Percentiles rank a stretch among this genome's conserved stretches.
These are phyloP conservation scores for Pestalotiopsis sp. DNA, from an alignment of 2,329 filamentous ascomycete species.

Conservation along the genomic window DNA sequence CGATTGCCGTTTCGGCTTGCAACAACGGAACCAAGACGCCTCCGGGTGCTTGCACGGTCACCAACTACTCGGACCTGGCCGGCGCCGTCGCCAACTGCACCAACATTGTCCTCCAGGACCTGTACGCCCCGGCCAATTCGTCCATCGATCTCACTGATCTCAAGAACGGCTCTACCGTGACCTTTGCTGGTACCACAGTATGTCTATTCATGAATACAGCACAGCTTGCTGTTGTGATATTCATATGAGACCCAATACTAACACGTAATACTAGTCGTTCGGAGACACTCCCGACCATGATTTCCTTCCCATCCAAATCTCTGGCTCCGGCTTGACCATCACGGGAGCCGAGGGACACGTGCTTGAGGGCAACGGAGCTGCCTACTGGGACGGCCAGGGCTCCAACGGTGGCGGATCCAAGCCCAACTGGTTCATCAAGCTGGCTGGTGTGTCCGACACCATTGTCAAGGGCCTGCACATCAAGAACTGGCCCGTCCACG, in stretches of 20 bases:
- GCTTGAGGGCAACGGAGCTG: slow-evolving; percentile 17
- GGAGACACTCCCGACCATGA: slow-evolving; percentile 4
- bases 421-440: slow-evolving; percentile 35
- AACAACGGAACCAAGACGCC: background rate
- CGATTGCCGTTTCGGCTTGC: background rate
- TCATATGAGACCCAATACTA: background rate
- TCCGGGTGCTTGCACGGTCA: background rate
- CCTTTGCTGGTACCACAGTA: slow-evolving; percentile 20
- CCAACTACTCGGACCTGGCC: slow-evolving; percentile 9
- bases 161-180: slow-evolving; percentile 31
- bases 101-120: slow-evolving; percentile 36
- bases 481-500: slow-evolving; percentile 25
- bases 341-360: slow-evolving; percentile 19
- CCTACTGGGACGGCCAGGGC: slow-evolving; percentile 10
- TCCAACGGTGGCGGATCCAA: slow-evolving; percentile 7
- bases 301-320: slow-evolving; percentile 15
- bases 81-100: slow-evolving; percentile 30
- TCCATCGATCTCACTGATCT: slow-evolving; percentile 37
- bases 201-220: background rate
- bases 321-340: slow-evolving; percentile 19
- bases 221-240: background rate
- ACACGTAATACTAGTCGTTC: background rate
- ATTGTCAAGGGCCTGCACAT: slow-evolving; percentile 31
- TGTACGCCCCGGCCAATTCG: slow-evolving; percentile 35
- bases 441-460: slow-evolving; percentile 44